Evolutionary conservation across 75 land plant species (phyloP).

Genomic region (Picea sitchensis): DNA sequence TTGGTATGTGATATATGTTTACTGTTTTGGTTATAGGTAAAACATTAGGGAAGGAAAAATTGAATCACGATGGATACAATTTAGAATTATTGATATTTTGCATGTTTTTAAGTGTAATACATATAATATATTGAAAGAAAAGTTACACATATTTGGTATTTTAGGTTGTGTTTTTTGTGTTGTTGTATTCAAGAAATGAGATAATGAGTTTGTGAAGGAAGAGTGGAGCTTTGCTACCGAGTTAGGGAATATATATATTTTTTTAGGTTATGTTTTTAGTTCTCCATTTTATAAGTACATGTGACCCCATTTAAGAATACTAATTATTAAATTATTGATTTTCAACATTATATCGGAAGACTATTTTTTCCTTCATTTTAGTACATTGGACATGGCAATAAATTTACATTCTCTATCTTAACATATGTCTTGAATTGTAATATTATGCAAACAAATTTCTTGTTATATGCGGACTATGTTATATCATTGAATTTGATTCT

Average conservation of each 20-base stretch:
- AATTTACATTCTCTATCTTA: background rate
- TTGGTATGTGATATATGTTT: too few relatives aligned
- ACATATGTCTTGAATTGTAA: background rate
- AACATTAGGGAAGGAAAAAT: too few relatives aligned
- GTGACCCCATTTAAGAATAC: background rate
- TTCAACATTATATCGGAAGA: background rate
- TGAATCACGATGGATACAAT: too few relatives aligned
- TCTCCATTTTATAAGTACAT: background rate
- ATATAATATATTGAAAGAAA: too few relatives aligned
- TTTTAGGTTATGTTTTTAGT: background rate
- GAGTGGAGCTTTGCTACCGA: constrained; percentile 90
- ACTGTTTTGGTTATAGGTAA: too few relatives aligned
- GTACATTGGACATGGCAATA: too few relatives aligned
- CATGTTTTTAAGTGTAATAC: too few relatives aligned
- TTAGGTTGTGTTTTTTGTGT: constrained; percentile 87
- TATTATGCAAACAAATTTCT: constrained; percentile 46
- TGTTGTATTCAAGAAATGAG: constrained; percentile 80
- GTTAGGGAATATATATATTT: constrained; percentile 35
- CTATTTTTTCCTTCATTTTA: background rate
- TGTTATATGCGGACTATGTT: constrained; percentile 64
- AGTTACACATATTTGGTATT: constrained; percentile 72
- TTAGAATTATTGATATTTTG: too few relatives aligned
- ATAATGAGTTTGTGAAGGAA: constrained; percentile 69
- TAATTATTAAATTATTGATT: background rate
- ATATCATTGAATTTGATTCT: constrained; percentile 50